Base-by-base conservation (phyloP, 2,329 filamentous ascomycete species). In the Hirsutella rhossiliensis region DNA sequence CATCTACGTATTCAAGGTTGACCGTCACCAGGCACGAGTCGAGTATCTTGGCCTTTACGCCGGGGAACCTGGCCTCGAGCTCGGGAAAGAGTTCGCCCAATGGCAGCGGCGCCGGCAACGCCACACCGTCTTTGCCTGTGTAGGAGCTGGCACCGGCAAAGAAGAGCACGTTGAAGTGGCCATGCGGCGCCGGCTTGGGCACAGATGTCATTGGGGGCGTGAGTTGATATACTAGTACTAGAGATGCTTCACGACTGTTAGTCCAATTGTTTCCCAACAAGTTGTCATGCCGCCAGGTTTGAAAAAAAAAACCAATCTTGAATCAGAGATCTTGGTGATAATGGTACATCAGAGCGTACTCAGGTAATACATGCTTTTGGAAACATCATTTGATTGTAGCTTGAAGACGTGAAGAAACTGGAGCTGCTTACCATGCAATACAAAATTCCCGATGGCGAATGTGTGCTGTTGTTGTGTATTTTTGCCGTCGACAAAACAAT, bases 141-240 rank as follows among this genome's bases (percentile, higher is more conserved):
- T 75, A 85, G 29, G 81, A 81, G 45, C 75, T 73, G 13, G 85
- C 84, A 48, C 78, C 75, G 46, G 86, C 87, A 64, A 94, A 94
- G 65, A 90, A 94, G 44, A 92, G 76, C 39, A 94, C 67, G 45
- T 75, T 84, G 66, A 92, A 94, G 51, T 85, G 75, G n/a, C 75
- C 80, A 38, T 66, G 50, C 1, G 78, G 76, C 11, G n/a, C n/a
- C n/a, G 75, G 62, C 48, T 71, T 74, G 0, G 69, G 57, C 2
- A 61, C 51, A 28, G 63, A 56, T 12, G 58, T 56, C 62, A 68
- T 68, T 19, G 38, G 48, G 17, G 34, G 18, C 29, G 30, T 31
- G 37, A 15, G 18, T n/a, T 19, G 38, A 40, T 31, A 36, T 11
- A 39, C 38, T 8, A 17, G 20, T 30, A 40, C 19, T 23, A 32